Evolutionary conservation across 352 stramenopile species (phyloP).

Genomic region (Phytophthora boehmeriae): DNA sequence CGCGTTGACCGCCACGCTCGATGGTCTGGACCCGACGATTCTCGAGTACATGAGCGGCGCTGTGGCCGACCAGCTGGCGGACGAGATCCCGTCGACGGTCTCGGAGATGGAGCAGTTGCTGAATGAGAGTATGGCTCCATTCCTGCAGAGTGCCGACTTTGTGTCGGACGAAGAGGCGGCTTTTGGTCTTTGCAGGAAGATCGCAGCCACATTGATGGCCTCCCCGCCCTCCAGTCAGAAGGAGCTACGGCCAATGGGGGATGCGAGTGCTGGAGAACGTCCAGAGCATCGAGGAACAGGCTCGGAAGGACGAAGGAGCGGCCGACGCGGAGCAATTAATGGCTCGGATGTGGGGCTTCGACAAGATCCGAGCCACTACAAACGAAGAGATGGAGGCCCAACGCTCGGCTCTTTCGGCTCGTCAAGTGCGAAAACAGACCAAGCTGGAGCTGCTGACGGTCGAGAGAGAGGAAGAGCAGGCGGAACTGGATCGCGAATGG

Average conservation of each 20-base stretch:
- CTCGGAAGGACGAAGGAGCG: slow-evolving; percentile 49
- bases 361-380: slow-evolving; percentile 80
- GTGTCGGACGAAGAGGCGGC: slow-evolving; percentile 49
- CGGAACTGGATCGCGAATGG: slow-evolving; percentile 78
- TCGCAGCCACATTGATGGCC: slow-evolving; percentile 43
- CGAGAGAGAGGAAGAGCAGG: slow-evolving; percentile 59
- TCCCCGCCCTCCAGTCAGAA: slow-evolving; percentile 31
- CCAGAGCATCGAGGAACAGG: slow-evolving; percentile 78
- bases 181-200: slow-evolving; percentile 38
- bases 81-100: slow-evolving; percentile 40
- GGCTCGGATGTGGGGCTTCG: slow-evolving; percentile 87
- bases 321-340: slow-evolving; percentile 70
- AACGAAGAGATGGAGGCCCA: slow-evolving; percentile 82
- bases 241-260: slow-evolving; percentile 19
- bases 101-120: slow-evolving; percentile 50
- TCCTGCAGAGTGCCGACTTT: slow-evolving; percentile 66
- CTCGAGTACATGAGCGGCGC: slow-evolving; percentile 75
- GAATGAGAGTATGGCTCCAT: slow-evolving; percentile 68
- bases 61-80: slow-evolving; percentile 48
- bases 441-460: slow-evolving; percentile 72
- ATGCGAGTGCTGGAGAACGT: slow-evolving; percentile 67
- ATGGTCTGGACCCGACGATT: slow-evolving; percentile 66
- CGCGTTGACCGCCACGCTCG: slow-evolving; percentile 56
- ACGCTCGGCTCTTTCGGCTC: slow-evolving; percentile 74
- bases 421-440: slow-evolving; percentile 81